These are phyloP conservation scores for Phytophthora quininea DNA, from an alignment of 352 stramenopile genomes.

Conservation along the genomic window DNA sequence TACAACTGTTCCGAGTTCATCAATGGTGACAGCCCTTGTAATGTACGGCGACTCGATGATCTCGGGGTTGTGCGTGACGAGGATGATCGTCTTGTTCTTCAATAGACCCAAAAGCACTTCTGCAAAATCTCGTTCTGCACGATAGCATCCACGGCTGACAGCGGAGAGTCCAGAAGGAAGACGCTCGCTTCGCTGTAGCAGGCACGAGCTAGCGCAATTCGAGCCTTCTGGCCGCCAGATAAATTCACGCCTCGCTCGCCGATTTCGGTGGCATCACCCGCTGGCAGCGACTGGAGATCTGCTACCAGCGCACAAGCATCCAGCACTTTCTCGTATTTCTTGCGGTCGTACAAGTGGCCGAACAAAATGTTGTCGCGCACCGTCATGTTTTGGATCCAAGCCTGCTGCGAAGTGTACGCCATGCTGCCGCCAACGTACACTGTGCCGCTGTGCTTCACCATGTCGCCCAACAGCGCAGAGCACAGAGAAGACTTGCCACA, in stretches of 20 bases:
- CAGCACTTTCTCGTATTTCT: conserved; percentile 66
- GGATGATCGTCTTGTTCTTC: conserved; percentile 57
- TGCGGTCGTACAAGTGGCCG: conserved; percentile 59
- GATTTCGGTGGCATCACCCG: conserved; percentile 77
- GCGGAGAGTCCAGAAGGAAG: conserved; percentile 70
- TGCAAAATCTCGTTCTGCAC: conserved; percentile 81
- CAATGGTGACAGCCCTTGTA: conserved; percentile 35
- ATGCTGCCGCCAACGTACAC: conserved; percentile 57
- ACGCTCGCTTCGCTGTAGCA: conserved; percentile 62
- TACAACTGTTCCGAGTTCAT: conserved; percentile 20
- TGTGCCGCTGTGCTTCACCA: conserved; percentile 62
- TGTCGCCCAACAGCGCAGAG: conserved; percentile 79
- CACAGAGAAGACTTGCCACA: conserved; percentile 88
- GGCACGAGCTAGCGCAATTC: conserved; percentile 64
- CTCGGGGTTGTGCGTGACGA: conserved; percentile 63
- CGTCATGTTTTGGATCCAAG: conserved; percentile 91
- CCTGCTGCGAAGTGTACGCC: conserved; percentile 87
- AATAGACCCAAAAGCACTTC: conserved; percentile 67
- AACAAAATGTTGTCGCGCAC: conserved; percentile 93
- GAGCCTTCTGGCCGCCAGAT: conserved; percentile 64
- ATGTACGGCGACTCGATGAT: conserved; percentile 43
- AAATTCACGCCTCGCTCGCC: conserved; percentile 70
- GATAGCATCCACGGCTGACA: conserved; percentile 55
- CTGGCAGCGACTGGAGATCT: conserved; percentile 73
- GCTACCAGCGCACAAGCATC: conserved; percentile 63